Evolutionary conservation across 495 filamentous ascomycete species (phyloP), one percentile per base, ranked within the genome.

Genomic region (Zalerion maritima): DNA sequence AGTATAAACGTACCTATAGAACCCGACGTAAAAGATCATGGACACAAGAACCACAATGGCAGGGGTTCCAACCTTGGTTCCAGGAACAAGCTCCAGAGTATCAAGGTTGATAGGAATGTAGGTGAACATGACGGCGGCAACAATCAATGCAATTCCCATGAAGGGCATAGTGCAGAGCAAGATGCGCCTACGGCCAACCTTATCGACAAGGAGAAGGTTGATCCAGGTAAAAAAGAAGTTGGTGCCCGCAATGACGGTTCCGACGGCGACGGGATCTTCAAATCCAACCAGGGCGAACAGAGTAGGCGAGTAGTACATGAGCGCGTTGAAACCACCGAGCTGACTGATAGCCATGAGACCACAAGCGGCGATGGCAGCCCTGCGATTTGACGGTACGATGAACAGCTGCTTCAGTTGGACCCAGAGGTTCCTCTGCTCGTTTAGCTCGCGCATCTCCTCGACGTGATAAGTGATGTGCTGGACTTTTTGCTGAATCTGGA

Each of bases 201-300:
- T 40, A 34, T 71, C 67, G 14, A 70, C 53, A 9, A 62, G 21
- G 38, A 59, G 43, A 38, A 71, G 50, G 35, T 65, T 69, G 23
- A 67, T 50, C 17, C 54, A 47, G 3, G 55, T 67, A 45, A 71
- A 64, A 30, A 67, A 32, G 33, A 70, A 64, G 35, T 68, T 72
- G 4, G 63, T 66, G 1, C 40, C 66, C 3, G 58, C 62, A 16
- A 69, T 53, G 15, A 63, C 55, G 13, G 55, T 54, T 3, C 58
- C 56, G 4, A 69, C 64, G 2, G 64, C 62, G 0, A 56, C 54
- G 2, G 65, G 54, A 30, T 67, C 61, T 12, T 34, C 34, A 38
- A 70, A 69, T 4, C 65, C 67, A 13, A 71, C 67, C 1, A 61
- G 42, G 10, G 52, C 49, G 35, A 70, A 70, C 0, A 70, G 50